Conservation (phyloP, 2,329 filamentous ascomycete species). For the Arachnomyces sp. region DNA sequence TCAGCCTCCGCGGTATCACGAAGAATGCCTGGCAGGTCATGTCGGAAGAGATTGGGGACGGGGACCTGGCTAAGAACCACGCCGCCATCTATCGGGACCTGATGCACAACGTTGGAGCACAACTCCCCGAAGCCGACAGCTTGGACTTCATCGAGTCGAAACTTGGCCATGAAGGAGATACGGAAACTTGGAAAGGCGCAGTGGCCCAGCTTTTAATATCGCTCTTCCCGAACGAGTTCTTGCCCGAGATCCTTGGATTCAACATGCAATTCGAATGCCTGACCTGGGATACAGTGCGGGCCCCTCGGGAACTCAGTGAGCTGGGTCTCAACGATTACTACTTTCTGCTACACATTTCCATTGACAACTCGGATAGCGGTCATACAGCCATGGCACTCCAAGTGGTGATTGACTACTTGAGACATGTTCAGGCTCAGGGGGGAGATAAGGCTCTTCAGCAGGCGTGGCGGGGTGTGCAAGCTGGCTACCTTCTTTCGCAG, state of each 20-base stretch:
- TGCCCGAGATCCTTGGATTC: conserved; percentile 46
- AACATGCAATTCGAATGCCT: conserved; percentile 44
- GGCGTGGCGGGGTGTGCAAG: conserved; percentile 37
- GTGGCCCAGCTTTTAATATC: conserved; percentile 42
- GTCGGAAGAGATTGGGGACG: conserved; percentile 46
- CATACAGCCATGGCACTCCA: conserved; percentile 43
- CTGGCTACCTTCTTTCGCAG: conserved; percentile 35
- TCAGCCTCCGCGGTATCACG: conserved; percentile 30
- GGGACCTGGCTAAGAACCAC: conserved; percentile 41
- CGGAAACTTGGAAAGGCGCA: conserved; percentile 36
- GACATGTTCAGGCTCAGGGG: conserved; percentile 17
- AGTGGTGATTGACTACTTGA: conserved; percentile 33
- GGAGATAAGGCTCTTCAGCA: conserved; percentile 22
- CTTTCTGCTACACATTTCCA: conserved; percentile 45
- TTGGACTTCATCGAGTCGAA: conserved; percentile 22
- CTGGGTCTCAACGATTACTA: conserved; percentile 40
- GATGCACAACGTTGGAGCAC: conserved; percentile 22
- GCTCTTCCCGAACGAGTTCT: conserved; percentile 42
- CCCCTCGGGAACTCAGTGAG: conserved; percentile 38
- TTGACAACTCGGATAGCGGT: conserved; percentile 44
- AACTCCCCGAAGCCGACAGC: conserved; percentile 25
- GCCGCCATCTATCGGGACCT: conserved; percentile 30
- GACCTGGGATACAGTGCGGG: conserved; percentile 33
- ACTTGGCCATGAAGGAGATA: conserved; percentile 18
- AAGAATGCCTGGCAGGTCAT: conserved; percentile 44